These are phyloP conservation scores for Udeniomyces megalosporus DNA, from an alignment of 768 basidiomycete species.

Conservation along the genomic window DNA sequence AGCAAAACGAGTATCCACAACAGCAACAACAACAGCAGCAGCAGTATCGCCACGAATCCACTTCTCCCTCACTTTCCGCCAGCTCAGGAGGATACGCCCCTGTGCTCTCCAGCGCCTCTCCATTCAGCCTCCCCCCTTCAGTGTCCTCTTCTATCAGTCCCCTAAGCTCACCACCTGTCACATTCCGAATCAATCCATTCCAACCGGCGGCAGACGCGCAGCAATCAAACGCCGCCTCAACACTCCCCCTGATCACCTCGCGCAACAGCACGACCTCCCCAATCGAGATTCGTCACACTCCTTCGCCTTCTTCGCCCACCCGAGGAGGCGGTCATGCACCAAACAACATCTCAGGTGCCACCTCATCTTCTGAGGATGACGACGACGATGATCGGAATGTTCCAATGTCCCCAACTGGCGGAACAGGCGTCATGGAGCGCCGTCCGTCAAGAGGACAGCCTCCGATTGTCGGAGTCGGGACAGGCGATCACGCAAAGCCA, in stretches of 20 bases:
- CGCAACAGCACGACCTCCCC: not conserved
- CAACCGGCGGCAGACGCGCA: too few species aligned
- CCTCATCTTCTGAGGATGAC: conserved; percentile 8
- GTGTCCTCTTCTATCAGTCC: not conserved
- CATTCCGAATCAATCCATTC: not conserved
- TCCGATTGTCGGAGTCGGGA: too few species aligned
- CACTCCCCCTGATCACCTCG: not conserved
- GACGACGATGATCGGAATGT: not conserved
- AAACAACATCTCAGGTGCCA: too few species aligned
- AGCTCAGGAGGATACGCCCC: not conserved
- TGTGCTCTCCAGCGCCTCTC: not conserved
- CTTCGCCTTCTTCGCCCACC: conserved; percentile 1
- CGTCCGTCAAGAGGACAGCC: too few species aligned
- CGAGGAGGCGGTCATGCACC: conserved; percentile 2
- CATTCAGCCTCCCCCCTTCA: not conserved
- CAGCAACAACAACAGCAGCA: not conserved
- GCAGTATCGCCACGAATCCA: not conserved
- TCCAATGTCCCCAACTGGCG: too few species aligned
- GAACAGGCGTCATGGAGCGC: too few species aligned
- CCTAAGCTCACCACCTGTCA: not conserved
- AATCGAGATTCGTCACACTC: not conserved
- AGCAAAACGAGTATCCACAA: not conserved
- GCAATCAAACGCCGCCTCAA: not conserved
- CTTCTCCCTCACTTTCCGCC: conserved; percentile 2
- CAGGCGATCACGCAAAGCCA: not conserved